Base-by-base conservation (phyloP, 495 filamentous ascomycete genomes). In the Tuber aestivum region DNA sequence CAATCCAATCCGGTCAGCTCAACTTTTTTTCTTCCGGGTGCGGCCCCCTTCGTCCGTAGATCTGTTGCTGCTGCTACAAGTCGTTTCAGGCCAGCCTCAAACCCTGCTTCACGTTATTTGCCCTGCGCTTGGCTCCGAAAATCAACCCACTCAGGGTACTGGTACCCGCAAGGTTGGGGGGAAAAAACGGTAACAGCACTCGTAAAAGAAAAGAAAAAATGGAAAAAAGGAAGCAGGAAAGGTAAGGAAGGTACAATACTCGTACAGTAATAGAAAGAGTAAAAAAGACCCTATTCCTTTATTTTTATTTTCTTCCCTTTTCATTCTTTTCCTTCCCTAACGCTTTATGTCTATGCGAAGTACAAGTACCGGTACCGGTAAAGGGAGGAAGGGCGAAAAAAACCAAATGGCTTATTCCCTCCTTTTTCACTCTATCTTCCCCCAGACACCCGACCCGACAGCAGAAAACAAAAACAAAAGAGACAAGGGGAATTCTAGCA, bases 41-140 rank as follows among this genome's bases (percentile, higher is more conserved):
- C 56, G n/a, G 56, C n/a, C 56, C 56, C 56, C 8, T 65, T 65
- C n/a, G 56, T 16, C 56, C 5, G 56, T 65, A 65, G 56, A 65
- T 65, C 56, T 35, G 56, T 65, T 65, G 27, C 32, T 65, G 56
- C 56, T 65, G 56, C 56, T 65, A 27, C 56, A 65, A 65, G 56
- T 65, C 27, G 56, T 65, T 65, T 65, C 56, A 65, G 56, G 56
- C 32, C 56, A 65, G 56, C 56, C 27, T 65, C 56, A 65, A 65
- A 65, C 56, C 56, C 56, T 65, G 56, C 56, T 65, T 65, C 56
- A 27, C 56, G 14, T 65, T 65, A 65, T 65, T 65, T 65, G 56
- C 56, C 56, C 56, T 65, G 56, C 32, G 56, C 56, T 65, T 65
- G 56, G 27, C n/a, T 65, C 56, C 27, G 56, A 65, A 65, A 65